Percentiles rank a stretch among this genome's conserved stretches.
These are phyloP conservation scores for Neurospora sp. DNA, from an alignment of 495 filamentous ascomycete species.

Conservation along the genomic window DNA sequence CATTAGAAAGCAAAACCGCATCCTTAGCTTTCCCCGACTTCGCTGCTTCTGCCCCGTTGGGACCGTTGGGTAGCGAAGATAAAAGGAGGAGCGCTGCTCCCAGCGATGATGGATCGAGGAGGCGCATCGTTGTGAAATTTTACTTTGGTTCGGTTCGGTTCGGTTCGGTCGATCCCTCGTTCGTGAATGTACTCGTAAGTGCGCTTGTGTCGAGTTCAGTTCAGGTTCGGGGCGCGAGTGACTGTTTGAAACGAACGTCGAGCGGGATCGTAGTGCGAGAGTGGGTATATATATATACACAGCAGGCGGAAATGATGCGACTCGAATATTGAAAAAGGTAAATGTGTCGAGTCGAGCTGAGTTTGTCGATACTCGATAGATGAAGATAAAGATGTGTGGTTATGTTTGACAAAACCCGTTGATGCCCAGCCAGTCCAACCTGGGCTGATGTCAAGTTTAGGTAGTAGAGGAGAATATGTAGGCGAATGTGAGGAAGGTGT, in stretches of 20 bases:
- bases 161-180: not conserved
- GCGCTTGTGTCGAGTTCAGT: not conserved
- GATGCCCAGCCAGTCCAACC: not conserved
- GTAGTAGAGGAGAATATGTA: not conserved
- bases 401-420: not conserved
- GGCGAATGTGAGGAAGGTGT: not conserved
- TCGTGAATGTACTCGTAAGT: not conserved
- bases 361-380: not conserved
- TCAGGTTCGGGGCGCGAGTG: not conserved
- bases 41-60: not conserved
- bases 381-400: not conserved
- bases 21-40: not conserved
- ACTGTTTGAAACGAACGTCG: not conserved
- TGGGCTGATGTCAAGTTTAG: not conserved
- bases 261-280: not conserved
- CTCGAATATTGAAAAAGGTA: not conserved
- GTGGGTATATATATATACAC: not conserved
- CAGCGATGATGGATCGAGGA: not conserved
- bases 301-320: not conserved
- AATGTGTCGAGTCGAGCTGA: not conserved
- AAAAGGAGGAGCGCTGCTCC: not conserved
- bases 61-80: not conserved
- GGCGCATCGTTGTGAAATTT: not conserved
- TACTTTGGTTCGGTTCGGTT: not conserved
- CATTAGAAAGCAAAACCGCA: not conserved